phyloP scores from a whole-genome alignment of 1,139 yeast species.

The Protomyces arabidopsidicola region DNA sequence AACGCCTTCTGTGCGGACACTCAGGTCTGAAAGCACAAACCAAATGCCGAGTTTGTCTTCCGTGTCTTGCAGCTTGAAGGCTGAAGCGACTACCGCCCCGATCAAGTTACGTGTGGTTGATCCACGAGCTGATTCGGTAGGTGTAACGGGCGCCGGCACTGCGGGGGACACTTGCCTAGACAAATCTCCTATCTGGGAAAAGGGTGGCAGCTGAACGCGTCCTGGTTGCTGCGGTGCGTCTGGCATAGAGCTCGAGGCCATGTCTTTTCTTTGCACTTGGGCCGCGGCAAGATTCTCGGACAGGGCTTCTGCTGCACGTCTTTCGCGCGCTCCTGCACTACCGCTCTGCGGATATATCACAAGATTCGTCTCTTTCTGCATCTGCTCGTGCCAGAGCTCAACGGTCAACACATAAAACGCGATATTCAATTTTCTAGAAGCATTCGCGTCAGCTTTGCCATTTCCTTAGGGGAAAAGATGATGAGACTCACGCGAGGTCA shows the following conservation, averaged over 20 bases:
- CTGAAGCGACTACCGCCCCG: constrained; percentile 45
- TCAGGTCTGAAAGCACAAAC: constrained; percentile 46
- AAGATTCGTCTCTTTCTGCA: constrained; percentile 38
- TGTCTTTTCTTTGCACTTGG: too few species aligned
- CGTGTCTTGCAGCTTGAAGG: constrained; percentile 43
- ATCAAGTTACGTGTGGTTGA: constrained; percentile 43
- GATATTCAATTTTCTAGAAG: constrained; percentile 36
- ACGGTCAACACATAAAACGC: constrained; percentile 41
- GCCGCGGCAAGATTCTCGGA: neutral
- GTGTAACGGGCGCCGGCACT: neutral
- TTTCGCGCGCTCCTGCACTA: neutral
- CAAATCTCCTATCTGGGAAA: neutral
- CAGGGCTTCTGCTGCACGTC: neutral
- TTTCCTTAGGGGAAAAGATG: neutral
- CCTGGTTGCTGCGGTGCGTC: neutral
- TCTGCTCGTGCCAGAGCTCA: constrained; percentile 44
- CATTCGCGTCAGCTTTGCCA: neutral
- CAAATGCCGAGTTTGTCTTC: constrained; percentile 43
- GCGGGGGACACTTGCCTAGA: neutral
- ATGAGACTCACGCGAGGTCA: constrained; percentile 29
- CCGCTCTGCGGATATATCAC: constrained; percentile 31
- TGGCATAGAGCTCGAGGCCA: neutral
- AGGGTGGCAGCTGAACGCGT: neutral
- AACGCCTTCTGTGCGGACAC: constrained; percentile 47
- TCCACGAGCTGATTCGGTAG: neutral